A percentile compares a stretch with the other conserved stretches of the same genome.
Evolutionary conservation across 495 filamentous ascomycete genomes (phyloP).

Genomic region (Aspergillus conjunctus): DNA sequence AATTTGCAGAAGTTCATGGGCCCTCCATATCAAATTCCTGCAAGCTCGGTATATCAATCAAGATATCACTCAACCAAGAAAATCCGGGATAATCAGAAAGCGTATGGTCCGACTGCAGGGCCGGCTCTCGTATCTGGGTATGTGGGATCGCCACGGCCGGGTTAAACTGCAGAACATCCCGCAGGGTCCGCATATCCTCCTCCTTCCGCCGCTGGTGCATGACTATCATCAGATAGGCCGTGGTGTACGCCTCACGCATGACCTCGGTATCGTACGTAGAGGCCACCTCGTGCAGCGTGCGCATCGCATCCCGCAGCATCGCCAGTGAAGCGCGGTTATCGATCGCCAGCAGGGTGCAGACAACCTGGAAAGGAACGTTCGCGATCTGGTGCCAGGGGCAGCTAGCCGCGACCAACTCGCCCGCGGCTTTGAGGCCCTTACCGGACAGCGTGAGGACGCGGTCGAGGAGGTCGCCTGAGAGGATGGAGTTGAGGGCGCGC

Average conservation of each 20-base stretch:
- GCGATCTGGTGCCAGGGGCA: constrained; percentile 58
- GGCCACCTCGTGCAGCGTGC: constrained; percentile 48
- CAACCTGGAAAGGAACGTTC: constrained; percentile 57
- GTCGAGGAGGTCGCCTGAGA: constrained; percentile 38
- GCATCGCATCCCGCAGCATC: constrained; percentile 52
- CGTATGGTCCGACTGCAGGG: constrained; percentile 22
- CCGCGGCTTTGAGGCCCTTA: constrained; percentile 42
- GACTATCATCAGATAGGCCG: constrained; percentile 51
- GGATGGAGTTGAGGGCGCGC: constrained; percentile 44
- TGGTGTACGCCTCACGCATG: constrained; percentile 55
- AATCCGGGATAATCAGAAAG: constrained; percentile 35
- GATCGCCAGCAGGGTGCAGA: constrained; percentile 56
- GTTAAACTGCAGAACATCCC: constrained; percentile 40
- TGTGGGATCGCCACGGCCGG: constrained; percentile 27
- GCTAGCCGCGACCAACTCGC: constrained; percentile 37
- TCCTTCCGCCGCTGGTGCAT: constrained; percentile 48
- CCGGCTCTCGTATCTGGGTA: constrained; percentile 9
- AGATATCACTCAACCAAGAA: constrained; percentile 48
- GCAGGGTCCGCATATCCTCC: constrained; percentile 42
- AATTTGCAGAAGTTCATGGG: background rate
- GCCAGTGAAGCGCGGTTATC: constrained; percentile 49
- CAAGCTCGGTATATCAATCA: constrained; percentile 49
- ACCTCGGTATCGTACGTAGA: constrained; percentile 48
- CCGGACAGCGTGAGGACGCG: constrained; percentile 37
- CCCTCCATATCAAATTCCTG: constrained; percentile 48